phyloP scores from a whole-genome alignment of 352 stramenopile genomes.

The Achlya hypogyna region DNA sequence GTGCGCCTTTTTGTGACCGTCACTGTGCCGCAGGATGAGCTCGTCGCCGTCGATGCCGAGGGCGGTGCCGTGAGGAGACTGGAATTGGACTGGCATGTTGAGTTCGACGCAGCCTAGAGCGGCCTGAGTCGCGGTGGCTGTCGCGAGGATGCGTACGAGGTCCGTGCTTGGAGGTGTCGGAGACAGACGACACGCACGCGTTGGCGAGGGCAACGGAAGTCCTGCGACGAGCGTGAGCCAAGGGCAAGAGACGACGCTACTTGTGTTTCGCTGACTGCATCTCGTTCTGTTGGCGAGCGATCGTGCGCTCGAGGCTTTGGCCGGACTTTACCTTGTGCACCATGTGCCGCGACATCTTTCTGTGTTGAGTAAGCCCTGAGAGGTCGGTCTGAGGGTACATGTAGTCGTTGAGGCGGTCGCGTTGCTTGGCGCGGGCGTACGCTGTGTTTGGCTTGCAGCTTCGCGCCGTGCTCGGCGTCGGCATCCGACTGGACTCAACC shows the following conservation, averaged over 20 bases:
- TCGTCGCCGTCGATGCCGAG: not conserved
- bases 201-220: not conserved
- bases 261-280: not conserved
- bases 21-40: not conserved
- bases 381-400: not conserved
- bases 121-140: not conserved
- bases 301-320: not conserved
- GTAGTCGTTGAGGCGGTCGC: slow-evolving; percentile 11
- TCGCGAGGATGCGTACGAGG: not conserved
- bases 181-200: not conserved
- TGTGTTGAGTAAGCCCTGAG: not conserved
- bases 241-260: not conserved
- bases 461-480: not conserved
- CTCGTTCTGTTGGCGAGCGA: not conserved
- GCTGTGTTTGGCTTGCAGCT: not conserved
- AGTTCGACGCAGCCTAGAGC: not conserved
- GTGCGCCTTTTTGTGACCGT: not conserved
- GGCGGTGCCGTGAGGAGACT: not conserved
- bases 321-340: slow-evolving; percentile 2
- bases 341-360: slow-evolving; percentile 3
- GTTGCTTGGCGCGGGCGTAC: not conserved
- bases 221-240: not conserved
- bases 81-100: not conserved
- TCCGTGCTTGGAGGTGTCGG: not conserved
- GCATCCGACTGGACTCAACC: not conserved